phyloP scores from a whole-genome alignment of 2,329 filamentous ascomycete species.

The Dothideomycetes sp. region DNA sequence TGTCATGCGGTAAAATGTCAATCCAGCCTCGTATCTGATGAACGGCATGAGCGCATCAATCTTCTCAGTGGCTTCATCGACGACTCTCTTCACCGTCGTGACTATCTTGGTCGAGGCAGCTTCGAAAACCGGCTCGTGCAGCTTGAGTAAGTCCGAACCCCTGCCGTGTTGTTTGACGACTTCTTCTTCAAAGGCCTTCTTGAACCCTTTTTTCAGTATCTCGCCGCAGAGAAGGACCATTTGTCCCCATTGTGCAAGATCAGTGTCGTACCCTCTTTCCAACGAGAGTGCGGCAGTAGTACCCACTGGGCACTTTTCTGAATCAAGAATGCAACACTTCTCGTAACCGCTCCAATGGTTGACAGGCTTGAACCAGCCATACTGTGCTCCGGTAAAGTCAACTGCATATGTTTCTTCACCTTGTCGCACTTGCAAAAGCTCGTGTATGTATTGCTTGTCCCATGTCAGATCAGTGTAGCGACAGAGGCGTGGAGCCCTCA shows the following conservation, averaged over 20 bases:
- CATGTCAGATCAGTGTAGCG: background rate
- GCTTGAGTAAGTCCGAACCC: background rate
- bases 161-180: background rate
- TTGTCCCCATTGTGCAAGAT: too few relatives aligned
- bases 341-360: constrained; percentile 3
- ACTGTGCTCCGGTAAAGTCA: constrained; percentile 17
- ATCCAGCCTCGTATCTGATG: background rate
- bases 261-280: too few relatives aligned
- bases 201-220: background rate
- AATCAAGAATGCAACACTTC: too few relatives aligned
- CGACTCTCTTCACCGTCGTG: background rate
- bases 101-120: background rate
- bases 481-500: background rate
- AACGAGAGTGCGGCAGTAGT: background rate
- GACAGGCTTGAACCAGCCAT: constrained; percentile 14
- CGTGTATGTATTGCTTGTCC: constrained; percentile 3
- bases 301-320: background rate
- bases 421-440: constrained; percentile 9
- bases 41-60: background rate
- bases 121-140: background rate
- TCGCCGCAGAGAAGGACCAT: too few relatives aligned
- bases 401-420: constrained; percentile 13
- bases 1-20: too few relatives aligned
- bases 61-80: background rate
- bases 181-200: background rate